A percentile compares a stretch with the other conserved stretches of the same genome.
Evolutionary conservation across 2,329 filamentous ascomycete species (phyloP).

Genomic region (Penicillium hesseltinei): DNA sequence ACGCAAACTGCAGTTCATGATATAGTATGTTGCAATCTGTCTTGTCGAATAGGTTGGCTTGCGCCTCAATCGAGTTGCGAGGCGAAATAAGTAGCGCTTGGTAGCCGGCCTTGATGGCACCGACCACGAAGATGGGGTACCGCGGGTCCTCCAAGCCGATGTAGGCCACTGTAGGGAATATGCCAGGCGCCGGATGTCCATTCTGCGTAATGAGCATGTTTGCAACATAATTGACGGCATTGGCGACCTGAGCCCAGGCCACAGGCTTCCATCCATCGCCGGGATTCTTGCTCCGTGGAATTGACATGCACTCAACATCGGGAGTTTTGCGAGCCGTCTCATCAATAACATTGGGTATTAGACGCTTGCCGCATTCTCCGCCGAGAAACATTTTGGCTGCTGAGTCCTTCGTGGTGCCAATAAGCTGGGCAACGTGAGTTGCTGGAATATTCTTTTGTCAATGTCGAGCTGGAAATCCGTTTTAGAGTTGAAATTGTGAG

Average conservation of each 20-base stretch:
- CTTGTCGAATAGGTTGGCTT: background rate
- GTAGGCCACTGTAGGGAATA: background rate
- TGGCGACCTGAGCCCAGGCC: background rate
- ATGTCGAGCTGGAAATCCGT: background rate
- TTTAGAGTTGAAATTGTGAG: background rate
- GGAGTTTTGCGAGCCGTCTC: background rate
- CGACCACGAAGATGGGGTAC: background rate
- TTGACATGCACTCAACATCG: background rate
- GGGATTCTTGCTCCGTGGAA: background rate
- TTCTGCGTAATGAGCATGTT: background rate
- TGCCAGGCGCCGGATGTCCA: background rate
- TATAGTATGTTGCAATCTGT: background rate
- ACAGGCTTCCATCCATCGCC: background rate
- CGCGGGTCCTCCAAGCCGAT: background rate
- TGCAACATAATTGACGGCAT: background rate
- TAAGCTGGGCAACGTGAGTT: background rate
- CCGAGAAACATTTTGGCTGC: background rate
- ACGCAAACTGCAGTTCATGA: background rate
- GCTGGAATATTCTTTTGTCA: background rate
- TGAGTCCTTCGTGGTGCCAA: background rate
- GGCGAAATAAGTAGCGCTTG: background rate
- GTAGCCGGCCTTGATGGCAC: background rate
- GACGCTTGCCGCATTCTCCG: background rate
- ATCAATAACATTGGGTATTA: background rate
- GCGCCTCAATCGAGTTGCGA: background rate